Base-by-base conservation (phyloP, 78 protist species). In the Paratrimastix pyriformis region DNA sequence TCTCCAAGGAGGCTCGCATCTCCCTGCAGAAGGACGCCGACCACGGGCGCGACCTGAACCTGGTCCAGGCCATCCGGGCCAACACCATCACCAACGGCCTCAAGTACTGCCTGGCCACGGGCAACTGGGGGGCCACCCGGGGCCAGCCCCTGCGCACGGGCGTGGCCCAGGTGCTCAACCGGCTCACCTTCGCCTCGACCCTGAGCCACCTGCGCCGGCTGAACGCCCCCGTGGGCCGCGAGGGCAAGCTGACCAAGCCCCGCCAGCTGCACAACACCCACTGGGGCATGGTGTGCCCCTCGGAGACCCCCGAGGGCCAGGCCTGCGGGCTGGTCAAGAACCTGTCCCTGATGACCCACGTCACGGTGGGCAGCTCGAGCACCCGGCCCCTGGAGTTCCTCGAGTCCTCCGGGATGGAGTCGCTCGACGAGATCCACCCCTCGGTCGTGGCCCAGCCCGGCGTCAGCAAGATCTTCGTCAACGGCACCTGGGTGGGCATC, bases 261-360 rank as follows among this genome's bases (percentile, higher is more conserved):
- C 40, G 91, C 13, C 88, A 85, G 84, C 93, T 98, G 60, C 99
- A 98, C 87, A 92, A 92, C 85, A 93, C 99, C 26, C 98, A 94
- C 66, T 98, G 98, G 98, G 99, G 99, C 74, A 84, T 91, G 76
- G 74, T 95, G 15, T 98, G 99, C 89, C 99, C 99, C 13, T 96
- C 97, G 4, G 99, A 96, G 85, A 93, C 98, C 9, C 82, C 87
- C 1, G 87, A 82, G 73, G 86, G 81, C 59, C 89, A 85, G 88
- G 72, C 87, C 29, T 65, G 88, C 75, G 98, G 98, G 7, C 88
- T 95, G n/a, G 97, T 95, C 54, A 98, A 98, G 93, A 94, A 97
- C 83, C 65, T 97, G 6, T 75, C 99, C 33, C 81, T 98, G 65
- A 91, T 96, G 97, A 42, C 96, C 33, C 81, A 81, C 72, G 86